Percentiles rank a stretch among this genome's conserved stretches.
Conservation (phyloP, 2,329 filamentous ascomycete genomes). For the Cordyceps militaris region DNA sequence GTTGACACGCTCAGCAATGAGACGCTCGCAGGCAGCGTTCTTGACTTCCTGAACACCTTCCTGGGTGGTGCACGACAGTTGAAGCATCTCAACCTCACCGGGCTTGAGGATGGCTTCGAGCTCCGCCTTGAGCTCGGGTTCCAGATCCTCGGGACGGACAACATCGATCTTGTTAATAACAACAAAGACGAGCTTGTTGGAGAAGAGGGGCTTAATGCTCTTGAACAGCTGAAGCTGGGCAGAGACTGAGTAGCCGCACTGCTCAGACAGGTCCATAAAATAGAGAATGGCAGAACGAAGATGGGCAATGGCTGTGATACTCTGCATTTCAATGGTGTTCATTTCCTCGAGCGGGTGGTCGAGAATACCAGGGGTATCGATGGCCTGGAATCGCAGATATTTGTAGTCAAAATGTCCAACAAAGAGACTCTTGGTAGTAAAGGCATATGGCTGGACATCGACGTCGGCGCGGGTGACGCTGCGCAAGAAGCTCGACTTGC, state of each 20-base stretch:
- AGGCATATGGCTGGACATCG: conserved; percentile 95
- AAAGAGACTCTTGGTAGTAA: conserved; percentile 95
- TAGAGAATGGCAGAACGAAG: conserved; percentile 91
- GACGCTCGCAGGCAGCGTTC: conserved; percentile 86
- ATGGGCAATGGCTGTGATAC: conserved; percentile 95
- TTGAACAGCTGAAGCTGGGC: conserved; percentile 94
- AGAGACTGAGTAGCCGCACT: conserved; percentile 88
- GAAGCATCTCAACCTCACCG: conserved; percentile 84
- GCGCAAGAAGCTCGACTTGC: conserved; percentile 92
- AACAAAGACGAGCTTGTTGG: conserved; percentile 94
- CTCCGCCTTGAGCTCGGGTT: conserved; percentile 68
- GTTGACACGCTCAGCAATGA: conserved; percentile 86
- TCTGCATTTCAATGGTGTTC: conserved; percentile 99
- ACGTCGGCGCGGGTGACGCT: conserved; percentile 92
- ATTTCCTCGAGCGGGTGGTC: conserved; percentile 98
- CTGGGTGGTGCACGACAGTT: conserved; percentile 89
- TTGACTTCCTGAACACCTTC: conserved; percentile 93
- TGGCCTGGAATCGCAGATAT: conserved; percentile 56
- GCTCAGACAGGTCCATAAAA: conserved; percentile 96
- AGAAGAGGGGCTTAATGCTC: conserved; percentile 93
- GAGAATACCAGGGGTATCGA: conserved; percentile 96
- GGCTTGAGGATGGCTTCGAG: conserved; percentile 75
- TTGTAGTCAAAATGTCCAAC: conserved; percentile 98
- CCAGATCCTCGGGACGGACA: conserved; percentile 77
- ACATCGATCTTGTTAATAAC: conserved; percentile 99